Base-by-base conservation (phyloP, 169 alveolate genomes). In the Plasmodium vivax region DNA sequence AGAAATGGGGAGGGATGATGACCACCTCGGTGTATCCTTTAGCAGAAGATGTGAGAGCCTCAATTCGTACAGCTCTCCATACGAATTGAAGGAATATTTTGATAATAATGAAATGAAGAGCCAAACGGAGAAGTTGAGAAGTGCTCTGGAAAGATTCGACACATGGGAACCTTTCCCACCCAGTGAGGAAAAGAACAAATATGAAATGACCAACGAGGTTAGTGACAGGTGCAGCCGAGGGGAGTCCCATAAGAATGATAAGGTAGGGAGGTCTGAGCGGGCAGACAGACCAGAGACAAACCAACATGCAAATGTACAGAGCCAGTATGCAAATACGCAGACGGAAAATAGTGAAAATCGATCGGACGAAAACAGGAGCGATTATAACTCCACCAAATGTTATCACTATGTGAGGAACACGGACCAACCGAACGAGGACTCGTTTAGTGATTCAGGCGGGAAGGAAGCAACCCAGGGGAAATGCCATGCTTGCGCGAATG, bases 31-130 rank as follows among this genome's bases (percentile, higher is more conserved):
- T 30, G 43, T 10, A 58, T 10, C 36, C 72, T 34, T 36, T 16
- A 68, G 38, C 38, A 54, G 72, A 56, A 41, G 30, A 56, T 16
- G 47, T 58, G 82, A 16, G 8, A 41, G 73, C 2, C 14, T 84
- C n/a, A 72, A 54, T 23, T 72, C 93, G 2, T 84, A 71, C n/a
- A 12, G 36, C 36, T 84, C 93, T 10, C 45, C 77, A 32, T 72
- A 72, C 79, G 93, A 72, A 45, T 8, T 45, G 9, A 84, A 84
- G 2, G 84, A 72, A 5, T 41, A 84, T 84, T 36, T 72, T n/a
- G 93, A 84, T 14, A 84, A 68, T 16, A 84, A 38, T 23, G 27
- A 71, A 71, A 72, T 45, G 36, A 84, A 72, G 7, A 30, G 32
- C 56, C 36, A 32, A 32, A 82, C 36, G 12, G 72, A 30, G 19